phyloP scores from a whole-genome alignment of 1,139 yeast genomes.

The Pichia sp. region DNA sequence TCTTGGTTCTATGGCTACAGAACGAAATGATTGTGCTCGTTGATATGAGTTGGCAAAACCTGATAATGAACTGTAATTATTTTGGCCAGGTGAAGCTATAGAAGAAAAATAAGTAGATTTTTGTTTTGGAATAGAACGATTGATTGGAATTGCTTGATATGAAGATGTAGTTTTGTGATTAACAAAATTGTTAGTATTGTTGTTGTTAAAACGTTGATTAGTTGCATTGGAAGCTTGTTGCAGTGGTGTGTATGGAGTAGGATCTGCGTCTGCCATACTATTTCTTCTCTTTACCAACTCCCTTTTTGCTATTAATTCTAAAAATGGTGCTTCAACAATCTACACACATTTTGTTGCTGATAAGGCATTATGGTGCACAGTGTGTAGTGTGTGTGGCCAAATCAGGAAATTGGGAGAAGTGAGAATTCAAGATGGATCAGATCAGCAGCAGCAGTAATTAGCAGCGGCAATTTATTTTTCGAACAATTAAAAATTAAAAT shows the following conservation, averaged over 20 bases:
- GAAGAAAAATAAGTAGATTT: conserved; percentile 24
- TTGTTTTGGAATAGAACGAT: conserved; percentile 13
- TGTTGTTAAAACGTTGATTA: neutral
- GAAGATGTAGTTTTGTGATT: conserved; percentile 1
- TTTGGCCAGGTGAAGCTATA: conserved; percentile 39
- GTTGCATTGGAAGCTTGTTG: neutral
- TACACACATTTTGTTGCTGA: too few species aligned
- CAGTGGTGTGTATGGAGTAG: conserved; percentile 12
- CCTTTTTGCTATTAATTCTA: too few species aligned
- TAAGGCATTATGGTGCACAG: too few species aligned
- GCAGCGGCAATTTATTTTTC: too few species aligned
- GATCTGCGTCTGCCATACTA: neutral
- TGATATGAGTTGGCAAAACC: conserved; percentile 75
- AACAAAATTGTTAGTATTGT: neutral
- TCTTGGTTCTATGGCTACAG: conserved; percentile 47
- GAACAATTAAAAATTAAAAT: too few species aligned
- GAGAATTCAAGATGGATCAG: too few species aligned
- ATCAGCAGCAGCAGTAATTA: too few species aligned
- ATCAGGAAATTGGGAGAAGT: too few species aligned
- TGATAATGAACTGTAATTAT: conserved; percentile 48
- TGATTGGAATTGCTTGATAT: conserved; percentile 19
- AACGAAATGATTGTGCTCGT: conserved; percentile 67
- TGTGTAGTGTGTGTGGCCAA: too few species aligned
- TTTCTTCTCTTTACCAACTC: neutral
- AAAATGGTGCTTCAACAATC: too few species aligned